Evolutionary conservation across 2,329 filamentous ascomycete genomes (phyloP), one percentile per base, ranked within the genome.

Genomic region (Aphanocladium album): DNA sequence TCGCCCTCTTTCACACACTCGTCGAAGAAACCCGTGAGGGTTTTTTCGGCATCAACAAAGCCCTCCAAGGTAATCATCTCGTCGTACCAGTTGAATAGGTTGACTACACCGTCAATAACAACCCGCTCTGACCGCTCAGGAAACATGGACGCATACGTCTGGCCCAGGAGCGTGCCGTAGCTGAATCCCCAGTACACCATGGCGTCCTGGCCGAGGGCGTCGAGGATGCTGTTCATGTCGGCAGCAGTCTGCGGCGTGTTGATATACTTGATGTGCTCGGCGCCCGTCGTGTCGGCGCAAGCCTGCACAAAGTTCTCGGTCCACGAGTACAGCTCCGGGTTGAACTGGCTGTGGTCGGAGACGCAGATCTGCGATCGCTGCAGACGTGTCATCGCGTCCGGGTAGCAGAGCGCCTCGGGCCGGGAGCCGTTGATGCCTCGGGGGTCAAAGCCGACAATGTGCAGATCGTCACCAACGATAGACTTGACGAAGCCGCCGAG

Each of bases 201-300:
- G 1, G 68, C 63, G 47, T 72, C 53, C 25, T 71, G 64, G 3
- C 71, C 73, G 41, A 73, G 50, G 23, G 69, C 77, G 54, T 80
- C 76, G 1, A 81, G 67, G 30, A 81, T 80, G 16, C 69, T 75
- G 63, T 80, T 79, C 78, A 82, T 81, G 62, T 82, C 80, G 37
- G 79, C 77, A 12, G 78, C 80, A 0, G 77, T 79, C 65, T 81
- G 79, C 0, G 78, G 79, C 0, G 79, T 81, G 60, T 81, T 80
- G 61, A 80, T 69, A 62, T 80, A 80, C 9, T 63, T 64, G 3
- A 73, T 76, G 62, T 79, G 68, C 52, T 79, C 76, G 0, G 77
- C 78, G n/a, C n/a, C n/a, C 72, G 76, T 77, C 1, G 69, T 78
- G 11, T 81, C 78, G 5, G 65, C 62, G 53, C 79, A 81, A 0